phyloP scores from a whole-genome alignment of 2,329 filamentous ascomycete genomes.

The Torrubiellomyces zombiae region DNA sequence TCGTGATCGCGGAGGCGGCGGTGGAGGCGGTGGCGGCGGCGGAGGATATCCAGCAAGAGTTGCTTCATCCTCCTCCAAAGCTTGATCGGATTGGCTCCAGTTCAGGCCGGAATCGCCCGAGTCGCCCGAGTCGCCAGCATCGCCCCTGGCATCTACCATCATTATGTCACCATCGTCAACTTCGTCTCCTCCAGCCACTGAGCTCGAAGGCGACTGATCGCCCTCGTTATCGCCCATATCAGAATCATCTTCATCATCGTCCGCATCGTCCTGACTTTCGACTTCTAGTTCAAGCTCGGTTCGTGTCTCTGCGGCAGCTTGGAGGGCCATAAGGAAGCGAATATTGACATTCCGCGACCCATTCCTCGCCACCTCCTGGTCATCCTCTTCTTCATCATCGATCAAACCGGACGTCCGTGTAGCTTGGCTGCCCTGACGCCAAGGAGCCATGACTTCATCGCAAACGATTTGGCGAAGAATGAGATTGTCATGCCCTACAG shows the following conservation, averaged over 20 bases:
- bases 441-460: conserved; percentile 77
- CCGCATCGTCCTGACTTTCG: conserved; percentile 19
- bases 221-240: conserved; percentile 25
- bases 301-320: conserved; percentile 14
- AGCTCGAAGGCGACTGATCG: conserved; percentile 17
- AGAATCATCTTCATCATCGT: conserved; percentile 43
- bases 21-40: conserved; percentile 47
- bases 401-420: conserved; percentile 43
- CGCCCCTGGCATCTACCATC: conserved; percentile 35
- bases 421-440: conserved; percentile 72
- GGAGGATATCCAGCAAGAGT: conserved; percentile 60
- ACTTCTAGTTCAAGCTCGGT: conserved; percentile 13
- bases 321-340: conserved; percentile 20
- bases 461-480: conserved; percentile 72
- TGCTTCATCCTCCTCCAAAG: conserved; percentile 59
- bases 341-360: conserved; percentile 17
- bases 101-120: conserved; percentile 31
- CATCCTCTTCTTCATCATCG: conserved; percentile 28
- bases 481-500: conserved; percentile 61
- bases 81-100: conserved; percentile 42
- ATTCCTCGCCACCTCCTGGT: conserved; percentile 23
- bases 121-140: conserved; percentile 27
- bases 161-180: conserved; percentile 40
- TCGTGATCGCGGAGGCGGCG: conserved; percentile 38
- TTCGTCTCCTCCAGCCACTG: conserved; percentile 22